A percentile compares a stretch with the other conserved stretches of the same genome.
Evolutionary conservation across 768 basidiomycete genomes (phyloP).

Genomic region (Podaxis sp.): DNA sequence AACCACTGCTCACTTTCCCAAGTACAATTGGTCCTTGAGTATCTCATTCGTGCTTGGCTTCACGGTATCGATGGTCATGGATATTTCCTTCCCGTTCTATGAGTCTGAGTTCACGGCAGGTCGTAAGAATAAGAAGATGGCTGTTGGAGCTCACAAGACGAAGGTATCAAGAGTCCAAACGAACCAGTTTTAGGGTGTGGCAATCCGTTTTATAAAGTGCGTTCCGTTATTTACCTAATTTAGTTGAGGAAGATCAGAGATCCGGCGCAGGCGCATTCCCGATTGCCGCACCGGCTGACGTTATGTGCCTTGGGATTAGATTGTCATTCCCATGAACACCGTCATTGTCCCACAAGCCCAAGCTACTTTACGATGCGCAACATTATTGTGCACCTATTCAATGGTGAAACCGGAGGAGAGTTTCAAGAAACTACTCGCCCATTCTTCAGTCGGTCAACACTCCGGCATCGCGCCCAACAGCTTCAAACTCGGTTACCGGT

Average conservation of each 20-base stretch:
- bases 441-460: neutral
- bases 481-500: neutral
- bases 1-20: constrained; percentile 38
- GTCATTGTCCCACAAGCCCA: neutral
- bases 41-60: constrained; percentile 27
- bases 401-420: neutral
- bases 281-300: neutral
- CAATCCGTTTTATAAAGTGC: neutral
- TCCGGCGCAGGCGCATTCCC: neutral
- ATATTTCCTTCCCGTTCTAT: neutral
- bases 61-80: neutral
- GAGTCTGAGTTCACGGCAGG: neutral
- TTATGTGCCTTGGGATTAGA: neutral
- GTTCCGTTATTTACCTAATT: neutral
- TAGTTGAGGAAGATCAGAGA: neutral
- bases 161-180: neutral
- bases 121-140: neutral
- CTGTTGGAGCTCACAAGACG: neutral
- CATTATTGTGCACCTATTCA: neutral
- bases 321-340: neutral
- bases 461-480: neutral
- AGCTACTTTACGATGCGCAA: neutral
- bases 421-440: neutral
- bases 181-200: neutral
- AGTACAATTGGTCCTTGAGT: constrained; percentile 35